A percentile compares a stretch with the other conserved stretches of the same genome.
Evolutionary conservation across 1,284 basidiomycete species (phyloP).

Genomic region (Microstroma glucosiphilum): DNA sequence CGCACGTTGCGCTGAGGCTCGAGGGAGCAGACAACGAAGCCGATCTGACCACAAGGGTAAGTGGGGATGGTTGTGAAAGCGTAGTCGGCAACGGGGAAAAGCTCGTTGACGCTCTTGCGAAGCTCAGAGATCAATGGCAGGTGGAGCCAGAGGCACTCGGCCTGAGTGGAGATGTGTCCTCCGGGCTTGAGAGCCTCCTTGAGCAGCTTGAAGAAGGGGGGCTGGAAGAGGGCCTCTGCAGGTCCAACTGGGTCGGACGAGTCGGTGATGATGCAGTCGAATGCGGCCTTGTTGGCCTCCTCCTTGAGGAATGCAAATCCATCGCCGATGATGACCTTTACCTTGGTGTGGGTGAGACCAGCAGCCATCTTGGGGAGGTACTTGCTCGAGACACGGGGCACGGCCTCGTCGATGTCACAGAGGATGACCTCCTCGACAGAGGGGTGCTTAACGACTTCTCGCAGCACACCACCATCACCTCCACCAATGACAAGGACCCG

Average conservation of each 20-base stretch:
- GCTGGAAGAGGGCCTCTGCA: conserved; percentile 87
- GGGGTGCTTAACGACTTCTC: conserved; percentile 92
- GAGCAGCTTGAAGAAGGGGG: conserved; percentile 92
- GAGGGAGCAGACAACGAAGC: conserved; percentile 86
- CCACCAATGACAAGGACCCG: conserved; percentile 95
- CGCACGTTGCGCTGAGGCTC: conserved; percentile 50
- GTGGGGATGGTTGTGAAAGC: conserved; percentile 96
- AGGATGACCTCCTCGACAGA: conserved; percentile 86
- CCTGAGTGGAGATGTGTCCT: conserved; percentile 92
- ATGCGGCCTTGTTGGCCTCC: conserved; percentile 66
- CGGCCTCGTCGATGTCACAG: conserved; percentile 98
- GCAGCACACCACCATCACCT: conserved; percentile 69
- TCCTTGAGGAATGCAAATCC: conserved; percentile 94
- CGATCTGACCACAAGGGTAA: conserved; percentile 95
- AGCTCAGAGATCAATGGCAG: conserved; percentile 78
- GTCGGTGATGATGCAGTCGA: conserved; percentile 96
- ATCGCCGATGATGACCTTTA: conserved; percentile 85
- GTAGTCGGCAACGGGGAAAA: conserved; percentile 84
- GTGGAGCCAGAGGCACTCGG: conserved; percentile 93
- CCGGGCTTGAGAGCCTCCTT: conserved; percentile 81
- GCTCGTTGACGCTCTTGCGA: conserved; percentile 63
- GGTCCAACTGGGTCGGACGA: conserved; percentile 98
- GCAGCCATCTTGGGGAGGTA: conserved; percentile 91
- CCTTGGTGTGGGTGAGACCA: conserved; percentile 75
- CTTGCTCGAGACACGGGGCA: conserved; percentile 85